Percentiles rank a stretch among this genome's conserved stretches.
These are phyloP conservation scores for Mycena polygramma DNA, from an alignment of 768 basidiomycete species.

Conservation along the genomic window DNA sequence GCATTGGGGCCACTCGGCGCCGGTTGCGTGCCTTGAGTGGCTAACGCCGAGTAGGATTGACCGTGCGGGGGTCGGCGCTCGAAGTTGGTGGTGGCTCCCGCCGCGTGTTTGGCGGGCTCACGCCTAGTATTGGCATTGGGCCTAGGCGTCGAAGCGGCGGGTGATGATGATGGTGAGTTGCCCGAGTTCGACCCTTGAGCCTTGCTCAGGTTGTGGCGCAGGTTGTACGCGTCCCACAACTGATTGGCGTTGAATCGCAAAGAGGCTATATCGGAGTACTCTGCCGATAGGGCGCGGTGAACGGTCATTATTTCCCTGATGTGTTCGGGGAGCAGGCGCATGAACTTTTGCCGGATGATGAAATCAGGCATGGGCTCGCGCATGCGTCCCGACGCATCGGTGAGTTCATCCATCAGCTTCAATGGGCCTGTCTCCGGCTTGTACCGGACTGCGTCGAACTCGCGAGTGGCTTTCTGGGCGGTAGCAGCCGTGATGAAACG, in stretches of 20 bases:
- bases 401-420: neutral
- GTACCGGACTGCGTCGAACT: neutral
- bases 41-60: neutral
- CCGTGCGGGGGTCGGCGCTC: neutral
- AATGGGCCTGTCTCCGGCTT: neutral
- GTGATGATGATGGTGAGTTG: neutral
- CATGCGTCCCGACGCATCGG: neutral
- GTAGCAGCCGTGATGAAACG: constrained; percentile 4
- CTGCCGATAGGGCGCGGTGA: neutral
- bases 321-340: neutral
- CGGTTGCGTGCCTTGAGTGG: neutral
- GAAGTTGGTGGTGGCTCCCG: neutral
- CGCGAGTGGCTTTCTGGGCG: neutral
- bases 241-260: neutral
- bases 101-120: neutral
- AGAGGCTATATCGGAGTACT: neutral
- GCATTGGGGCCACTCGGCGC: neutral
- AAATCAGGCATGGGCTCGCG: constrained; percentile 2
- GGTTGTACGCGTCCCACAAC: neutral
- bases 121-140: neutral
- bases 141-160: neutral
- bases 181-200: neutral
- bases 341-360: neutral
- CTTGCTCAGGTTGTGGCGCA: too few species aligned
- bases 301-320: neutral